Evolutionary conservation across 2,329 filamentous ascomycete species (phyloP).

Genomic region (Knufia petricola): DNA sequence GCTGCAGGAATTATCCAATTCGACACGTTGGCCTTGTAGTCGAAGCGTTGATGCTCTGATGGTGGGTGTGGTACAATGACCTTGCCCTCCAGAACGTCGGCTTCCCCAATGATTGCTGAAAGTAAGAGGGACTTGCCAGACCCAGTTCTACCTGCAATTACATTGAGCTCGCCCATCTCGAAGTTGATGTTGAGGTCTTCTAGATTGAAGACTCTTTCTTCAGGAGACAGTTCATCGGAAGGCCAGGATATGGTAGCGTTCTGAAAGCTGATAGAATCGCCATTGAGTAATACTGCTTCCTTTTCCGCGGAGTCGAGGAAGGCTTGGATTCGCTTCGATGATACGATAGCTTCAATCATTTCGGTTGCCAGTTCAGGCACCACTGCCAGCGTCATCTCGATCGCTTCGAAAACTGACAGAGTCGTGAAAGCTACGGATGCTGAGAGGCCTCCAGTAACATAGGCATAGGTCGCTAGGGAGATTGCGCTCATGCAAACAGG

Average conservation of each 20-base stretch:
- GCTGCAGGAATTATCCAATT: constrained; percentile 62
- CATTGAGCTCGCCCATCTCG: constrained; percentile 57
- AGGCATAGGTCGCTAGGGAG: constrained; percentile 59
- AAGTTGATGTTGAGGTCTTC: constrained; percentile 57
- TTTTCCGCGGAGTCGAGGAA: constrained; percentile 62
- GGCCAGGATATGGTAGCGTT: constrained; percentile 66
- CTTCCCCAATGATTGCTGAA: constrained; percentile 64
- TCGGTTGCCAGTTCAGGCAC: constrained; percentile 65
- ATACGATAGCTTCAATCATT: constrained; percentile 63
- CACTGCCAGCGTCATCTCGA: constrained; percentile 61
- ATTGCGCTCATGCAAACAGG: constrained; percentile 65
- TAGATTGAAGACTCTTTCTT: constrained; percentile 52
- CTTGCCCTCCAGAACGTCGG: constrained; percentile 55
- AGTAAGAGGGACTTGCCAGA: constrained; percentile 69
- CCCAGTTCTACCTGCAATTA: constrained; percentile 69
- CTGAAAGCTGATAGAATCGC: constrained; percentile 55
- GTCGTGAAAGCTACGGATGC: constrained; percentile 73
- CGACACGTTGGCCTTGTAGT: constrained; percentile 48
- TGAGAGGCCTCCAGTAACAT: constrained; percentile 51
- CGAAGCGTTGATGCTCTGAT: constrained; percentile 46
- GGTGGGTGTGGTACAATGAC: constrained; percentile 45
- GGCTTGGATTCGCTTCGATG: constrained; percentile 59
- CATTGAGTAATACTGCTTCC: constrained; percentile 43
- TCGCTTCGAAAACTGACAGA: constrained; percentile 61
- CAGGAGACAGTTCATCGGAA: constrained; percentile 47